These are phyloP conservation scores for Penicillium sp. DNA, from an alignment of 2,329 filamentous ascomycete genomes.

Conservation along the genomic window DNA sequence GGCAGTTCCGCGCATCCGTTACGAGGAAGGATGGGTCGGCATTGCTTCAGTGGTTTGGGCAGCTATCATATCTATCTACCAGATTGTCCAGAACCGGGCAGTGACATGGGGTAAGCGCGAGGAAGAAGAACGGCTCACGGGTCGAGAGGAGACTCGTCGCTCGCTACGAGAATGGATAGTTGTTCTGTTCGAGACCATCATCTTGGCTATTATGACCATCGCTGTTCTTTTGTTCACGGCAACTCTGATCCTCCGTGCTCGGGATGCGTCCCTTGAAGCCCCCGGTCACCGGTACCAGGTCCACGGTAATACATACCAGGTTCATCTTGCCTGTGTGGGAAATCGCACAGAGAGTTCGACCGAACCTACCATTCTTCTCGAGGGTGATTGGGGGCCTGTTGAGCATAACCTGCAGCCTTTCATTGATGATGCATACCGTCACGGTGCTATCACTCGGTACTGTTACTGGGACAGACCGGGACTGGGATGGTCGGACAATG, in stretches of 20 bases:
- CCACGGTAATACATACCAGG: constrained; percentile 74
- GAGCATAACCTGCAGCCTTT: constrained; percentile 76
- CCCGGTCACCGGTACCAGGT: constrained; percentile 75
- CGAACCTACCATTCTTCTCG: constrained; percentile 77
- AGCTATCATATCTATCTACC: constrained; percentile 71
- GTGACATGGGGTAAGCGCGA: constrained; percentile 89
- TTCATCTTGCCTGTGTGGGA: constrained; percentile 83
- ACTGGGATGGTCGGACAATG: constrained; percentile 81
- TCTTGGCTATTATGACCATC: constrained; percentile 63
- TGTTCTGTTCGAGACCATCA: constrained; percentile 68
- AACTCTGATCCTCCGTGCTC: constrained; percentile 70
- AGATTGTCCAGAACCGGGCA: constrained; percentile 69
- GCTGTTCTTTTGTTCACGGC: constrained; percentile 70
- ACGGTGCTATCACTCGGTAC: constrained; percentile 79
- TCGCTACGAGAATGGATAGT: constrained; percentile 78
- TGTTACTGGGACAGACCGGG: constrained; percentile 96
- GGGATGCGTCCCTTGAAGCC: constrained; percentile 68
- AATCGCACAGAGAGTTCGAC: constrained; percentile 53
- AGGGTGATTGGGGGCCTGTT: constrained; percentile 73
- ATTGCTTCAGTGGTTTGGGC: constrained; percentile 80
- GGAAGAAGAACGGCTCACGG: constrained; percentile 88
- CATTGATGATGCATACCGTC: constrained; percentile 67
- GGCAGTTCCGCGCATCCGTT: constrained; percentile 65
- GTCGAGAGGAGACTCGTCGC: constrained; percentile 76
- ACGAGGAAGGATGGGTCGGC: constrained; percentile 90